Conservation (phyloP, 2,329 filamentous ascomycete genomes). For the Ascochyta rabiei region DNA sequence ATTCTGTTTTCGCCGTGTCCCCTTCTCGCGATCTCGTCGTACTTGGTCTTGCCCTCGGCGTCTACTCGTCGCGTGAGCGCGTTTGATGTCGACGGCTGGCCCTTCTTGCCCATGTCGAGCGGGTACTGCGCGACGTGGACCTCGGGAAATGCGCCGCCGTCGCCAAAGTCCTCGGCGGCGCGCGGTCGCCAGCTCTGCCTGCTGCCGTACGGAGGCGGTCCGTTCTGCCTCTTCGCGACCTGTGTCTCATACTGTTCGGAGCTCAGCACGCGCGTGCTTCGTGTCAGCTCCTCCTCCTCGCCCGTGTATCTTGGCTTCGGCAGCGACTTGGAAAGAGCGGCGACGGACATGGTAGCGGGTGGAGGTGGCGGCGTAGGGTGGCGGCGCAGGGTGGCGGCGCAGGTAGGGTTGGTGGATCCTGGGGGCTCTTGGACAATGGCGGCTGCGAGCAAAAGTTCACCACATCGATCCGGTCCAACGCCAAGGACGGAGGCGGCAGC, state of each 20-base stretch:
- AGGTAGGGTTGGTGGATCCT: conserved; percentile 3
- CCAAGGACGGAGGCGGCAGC: conserved; percentile 1
- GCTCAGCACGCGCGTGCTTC: conserved; percentile 82
- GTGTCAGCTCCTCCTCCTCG: conserved; percentile 82
- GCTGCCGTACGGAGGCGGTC: conserved; percentile 86
- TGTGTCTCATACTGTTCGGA: conserved; percentile 84
- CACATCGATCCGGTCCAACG: not conserved
- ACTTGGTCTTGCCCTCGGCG: conserved; percentile 89
- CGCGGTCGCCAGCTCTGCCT: conserved; percentile 90
- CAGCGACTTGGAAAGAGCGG: conserved; percentile 77
- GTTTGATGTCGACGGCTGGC: conserved; percentile 66
- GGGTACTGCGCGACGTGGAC: conserved; percentile 94
- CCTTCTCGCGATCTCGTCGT: conserved; percentile 90
- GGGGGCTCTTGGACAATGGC: conserved; percentile 1
- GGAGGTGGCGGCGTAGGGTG: conserved; percentile 9
- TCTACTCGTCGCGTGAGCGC: conserved; percentile 93
- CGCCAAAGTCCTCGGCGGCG: conserved; percentile 87
- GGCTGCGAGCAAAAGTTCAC: conserved; percentile 13
- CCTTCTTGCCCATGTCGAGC: conserved; percentile 89
- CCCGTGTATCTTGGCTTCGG: conserved; percentile 91
- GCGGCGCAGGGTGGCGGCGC: conserved; percentile 13
- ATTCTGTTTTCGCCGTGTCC: conserved; percentile 84
- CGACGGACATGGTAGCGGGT: conserved; percentile 41
- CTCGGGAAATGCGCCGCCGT: conserved; percentile 95
- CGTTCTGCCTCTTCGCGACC: conserved; percentile 71